phyloP scores from a whole-genome alignment of 306 rosid genomes.

The Quercus variabilis region DNA sequence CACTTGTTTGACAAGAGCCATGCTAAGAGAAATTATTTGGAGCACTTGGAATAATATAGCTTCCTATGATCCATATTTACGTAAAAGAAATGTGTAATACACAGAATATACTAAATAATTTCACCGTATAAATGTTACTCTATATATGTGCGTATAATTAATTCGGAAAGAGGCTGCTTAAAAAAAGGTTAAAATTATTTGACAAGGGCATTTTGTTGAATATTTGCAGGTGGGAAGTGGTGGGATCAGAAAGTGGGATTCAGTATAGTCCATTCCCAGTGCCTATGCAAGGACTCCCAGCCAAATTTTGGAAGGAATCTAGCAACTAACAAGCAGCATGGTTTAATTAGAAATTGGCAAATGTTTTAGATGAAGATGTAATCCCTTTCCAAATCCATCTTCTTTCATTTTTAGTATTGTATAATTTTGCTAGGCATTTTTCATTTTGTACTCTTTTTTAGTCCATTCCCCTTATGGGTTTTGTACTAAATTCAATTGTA shows the following conservation, averaged over 20 bases:
- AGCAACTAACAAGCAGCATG: conserved; percentile 29
- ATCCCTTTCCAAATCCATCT: conserved; percentile 19
- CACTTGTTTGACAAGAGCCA: background rate
- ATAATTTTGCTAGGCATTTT: conserved; percentile 18
- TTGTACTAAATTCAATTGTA: too few species aligned
- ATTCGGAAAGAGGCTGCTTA: background rate
- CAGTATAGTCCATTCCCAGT: conserved; percentile 86
- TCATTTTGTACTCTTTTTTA: conserved; percentile 12
- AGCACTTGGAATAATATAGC: too few species aligned
- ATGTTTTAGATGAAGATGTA: background rate
- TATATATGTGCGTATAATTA: too few species aligned
- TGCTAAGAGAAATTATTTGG: too few species aligned
- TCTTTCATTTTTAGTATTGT: background rate
- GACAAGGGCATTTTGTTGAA: conserved; percentile 11
- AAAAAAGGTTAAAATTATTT: background rate
- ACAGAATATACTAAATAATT: too few species aligned
- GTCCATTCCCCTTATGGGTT: conserved; percentile 4
- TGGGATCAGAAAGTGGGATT: conserved; percentile 60
- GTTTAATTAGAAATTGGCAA: background rate
- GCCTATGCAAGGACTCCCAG: conserved; percentile 76
- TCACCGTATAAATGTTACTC: too few species aligned
- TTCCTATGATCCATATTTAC: too few species aligned
- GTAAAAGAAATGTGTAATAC: too few species aligned
- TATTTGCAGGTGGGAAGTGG: conserved; percentile 72
- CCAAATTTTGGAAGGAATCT: conserved; percentile 69